Conservation (phyloP, 2,329 filamentous ascomycete genomes). For the Monilinia fructicola region DNA sequence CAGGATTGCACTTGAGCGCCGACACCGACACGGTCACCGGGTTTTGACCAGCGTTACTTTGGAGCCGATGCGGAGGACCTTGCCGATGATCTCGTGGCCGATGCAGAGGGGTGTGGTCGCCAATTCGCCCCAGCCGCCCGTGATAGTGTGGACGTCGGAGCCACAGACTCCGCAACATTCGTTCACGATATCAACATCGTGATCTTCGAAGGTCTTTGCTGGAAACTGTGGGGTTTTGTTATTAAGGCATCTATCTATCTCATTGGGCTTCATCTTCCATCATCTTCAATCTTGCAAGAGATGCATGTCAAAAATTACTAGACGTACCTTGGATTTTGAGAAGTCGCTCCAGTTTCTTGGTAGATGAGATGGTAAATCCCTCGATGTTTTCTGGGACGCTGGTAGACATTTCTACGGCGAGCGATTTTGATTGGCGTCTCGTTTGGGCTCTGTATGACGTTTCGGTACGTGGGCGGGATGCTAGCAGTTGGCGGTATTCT, state of each 20-base stretch:
- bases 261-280: not conserved
- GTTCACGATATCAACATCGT: constrained; percentile 85
- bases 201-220: constrained; percentile 74
- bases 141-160: constrained; percentile 38
- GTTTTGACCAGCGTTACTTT: constrained; percentile 57
- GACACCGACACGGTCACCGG: constrained; percentile 53
- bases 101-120: constrained; percentile 37
- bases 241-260: not conserved
- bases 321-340: constrained; percentile 31
- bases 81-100: constrained; percentile 53
- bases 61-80: constrained; percentile 53
- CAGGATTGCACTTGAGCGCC: constrained; percentile 53
- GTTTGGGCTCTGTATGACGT: not conserved
- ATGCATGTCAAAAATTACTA: no score
- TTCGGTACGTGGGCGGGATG: not conserved
- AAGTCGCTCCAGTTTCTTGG: constrained; percentile 36
- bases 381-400: constrained; percentile 54
- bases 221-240: constrained; percentile 10
- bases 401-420: constrained; percentile 1
- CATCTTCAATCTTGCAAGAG: not conserved
- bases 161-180: constrained; percentile 56
- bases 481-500: not conserved
- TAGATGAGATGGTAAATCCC: constrained; percentile 54
- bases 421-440: not conserved
- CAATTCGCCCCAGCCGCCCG: constrained; percentile 34